A percentile compares a stretch with the other conserved stretches of the same genome.
phyloP scores from a whole-genome alignment of 805 yeast species.

The Metschnikowia vanudenii region DNA sequence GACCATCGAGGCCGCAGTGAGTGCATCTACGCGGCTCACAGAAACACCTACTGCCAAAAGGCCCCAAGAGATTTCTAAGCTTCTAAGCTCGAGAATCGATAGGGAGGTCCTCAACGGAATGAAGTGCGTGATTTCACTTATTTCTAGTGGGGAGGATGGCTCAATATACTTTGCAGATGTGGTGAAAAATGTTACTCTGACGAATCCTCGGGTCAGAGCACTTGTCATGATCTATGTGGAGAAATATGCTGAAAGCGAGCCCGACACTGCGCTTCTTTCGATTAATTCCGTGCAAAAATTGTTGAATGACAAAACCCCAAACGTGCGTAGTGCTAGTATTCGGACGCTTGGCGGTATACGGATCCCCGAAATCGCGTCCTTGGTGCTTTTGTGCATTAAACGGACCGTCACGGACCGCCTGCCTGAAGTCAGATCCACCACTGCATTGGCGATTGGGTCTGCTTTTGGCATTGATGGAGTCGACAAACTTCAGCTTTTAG shows the following conservation, averaged over 20 bases:
- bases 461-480: slow-evolving; percentile 40
- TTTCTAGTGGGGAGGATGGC: slow-evolving; percentile 43
- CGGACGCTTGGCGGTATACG: slow-evolving; percentile 80
- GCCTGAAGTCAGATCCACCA: slow-evolving; percentile 73
- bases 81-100: slow-evolving; percentile 67
- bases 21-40: slow-evolving; percentile 64
- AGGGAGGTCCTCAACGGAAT: slow-evolving; percentile 46
- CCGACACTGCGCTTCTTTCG: slow-evolving; percentile 84
- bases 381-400: slow-evolving; percentile 69
- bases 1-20: slow-evolving; percentile 79
- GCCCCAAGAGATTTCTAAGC: slow-evolving; percentile 63
- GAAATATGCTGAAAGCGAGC: slow-evolving; percentile 77
- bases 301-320: slow-evolving; percentile 66
- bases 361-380: slow-evolving; percentile 78
- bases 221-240: slow-evolving; percentile 74
- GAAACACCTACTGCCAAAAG: slow-evolving; percentile 60
- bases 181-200: slow-evolving; percentile 78
- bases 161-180: slow-evolving; percentile 71
- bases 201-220: slow-evolving; percentile 60
- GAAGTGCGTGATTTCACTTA: slow-evolving; percentile 40
- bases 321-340: slow-evolving; percentile 68
- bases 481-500: slow-evolving; percentile 48
- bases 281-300: slow-evolving; percentile 90
- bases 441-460: slow-evolving; percentile 73
- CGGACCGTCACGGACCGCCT: slow-evolving; percentile 68